Conservation (phyloP, 495 filamentous ascomycete genomes). For the Podospora fimiseda region DNA sequence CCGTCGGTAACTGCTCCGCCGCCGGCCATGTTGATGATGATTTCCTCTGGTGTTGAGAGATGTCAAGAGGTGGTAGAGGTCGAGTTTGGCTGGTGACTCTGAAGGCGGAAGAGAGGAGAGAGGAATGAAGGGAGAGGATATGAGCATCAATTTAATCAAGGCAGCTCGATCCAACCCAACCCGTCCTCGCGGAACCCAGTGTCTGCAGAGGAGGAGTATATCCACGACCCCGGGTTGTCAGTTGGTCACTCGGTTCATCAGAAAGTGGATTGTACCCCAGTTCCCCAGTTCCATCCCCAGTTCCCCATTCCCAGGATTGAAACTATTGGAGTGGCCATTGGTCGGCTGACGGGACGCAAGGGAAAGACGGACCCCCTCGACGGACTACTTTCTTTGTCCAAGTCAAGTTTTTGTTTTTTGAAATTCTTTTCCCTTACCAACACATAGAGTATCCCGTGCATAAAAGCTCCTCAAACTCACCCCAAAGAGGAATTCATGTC, state of each 20-base stretch:
- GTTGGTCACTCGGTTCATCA: not conserved
- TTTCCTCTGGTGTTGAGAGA: not conserved
- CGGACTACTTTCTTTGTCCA: no score
- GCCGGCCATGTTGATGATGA: constrained; percentile 13
- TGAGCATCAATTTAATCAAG: constrained; percentile 3
- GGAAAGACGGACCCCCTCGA: no score
- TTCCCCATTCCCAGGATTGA: constrained; percentile 3
- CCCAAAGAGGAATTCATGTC: not conserved
- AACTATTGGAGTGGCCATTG: not conserved
- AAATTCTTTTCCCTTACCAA: no score
- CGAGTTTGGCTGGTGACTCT: not conserved
- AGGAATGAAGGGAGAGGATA: not conserved
- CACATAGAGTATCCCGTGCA: no score
- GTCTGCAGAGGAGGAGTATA: not conserved
- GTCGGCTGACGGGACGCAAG: no score
- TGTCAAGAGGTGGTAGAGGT: not conserved
- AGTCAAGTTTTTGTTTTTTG: not conserved
- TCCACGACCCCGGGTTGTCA: constrained; percentile 5
- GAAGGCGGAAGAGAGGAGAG: not conserved
- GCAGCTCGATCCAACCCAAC: no score
- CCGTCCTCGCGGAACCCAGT: constrained; percentile 1
- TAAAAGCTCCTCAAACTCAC: not conserved
- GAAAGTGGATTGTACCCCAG: not conserved
- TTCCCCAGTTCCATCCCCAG: no score
- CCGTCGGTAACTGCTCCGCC: constrained; percentile 14